Evolutionary conservation across 2,329 filamentous ascomycete genomes (phyloP).

Genomic region (Pseudocercospora eumusae): DNA sequence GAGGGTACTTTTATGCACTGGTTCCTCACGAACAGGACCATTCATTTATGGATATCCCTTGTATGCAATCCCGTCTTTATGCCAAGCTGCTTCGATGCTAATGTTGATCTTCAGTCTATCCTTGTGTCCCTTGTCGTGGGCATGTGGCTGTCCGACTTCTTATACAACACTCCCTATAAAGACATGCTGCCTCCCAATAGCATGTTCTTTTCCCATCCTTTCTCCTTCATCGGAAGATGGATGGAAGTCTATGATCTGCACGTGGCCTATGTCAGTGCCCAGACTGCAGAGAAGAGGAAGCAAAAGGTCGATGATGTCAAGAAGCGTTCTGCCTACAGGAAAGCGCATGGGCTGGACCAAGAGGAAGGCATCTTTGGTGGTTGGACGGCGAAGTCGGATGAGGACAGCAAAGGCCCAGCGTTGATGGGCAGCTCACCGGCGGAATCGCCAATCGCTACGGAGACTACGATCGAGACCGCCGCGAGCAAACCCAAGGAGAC

Average conservation of each 20-base stretch:
- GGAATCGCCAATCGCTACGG: slow-evolving; percentile 13
- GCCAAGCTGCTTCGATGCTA: not conserved
- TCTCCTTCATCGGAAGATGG: slow-evolving; percentile 65
- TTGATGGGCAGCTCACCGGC: slow-evolving; percentile 41
- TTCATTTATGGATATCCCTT: slow-evolving; percentile 83
- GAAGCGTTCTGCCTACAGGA: slow-evolving; percentile 82
- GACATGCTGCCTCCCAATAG: slow-evolving; percentile 74
- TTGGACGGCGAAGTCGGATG: slow-evolving; percentile 46
- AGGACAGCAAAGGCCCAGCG: slow-evolving; percentile 39
- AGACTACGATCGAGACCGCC: slow-evolving; percentile 6
- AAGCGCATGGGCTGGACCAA: slow-evolving; percentile 77
- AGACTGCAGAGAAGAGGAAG: slow-evolving; percentile 70
- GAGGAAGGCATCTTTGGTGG: slow-evolving; percentile 52
- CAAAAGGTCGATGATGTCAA: slow-evolving; percentile 79
- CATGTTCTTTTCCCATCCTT: slow-evolving; percentile 68
- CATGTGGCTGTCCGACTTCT: slow-evolving; percentile 78
- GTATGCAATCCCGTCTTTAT: slow-evolving; percentile 53
- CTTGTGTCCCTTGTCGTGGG: slow-evolving; percentile 68
- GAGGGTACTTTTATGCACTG: slow-evolving; percentile 79
- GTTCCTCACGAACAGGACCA: slow-evolving; percentile 73
- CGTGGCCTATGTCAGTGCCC: slow-evolving; percentile 67
- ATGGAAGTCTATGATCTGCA: slow-evolving; percentile 75
- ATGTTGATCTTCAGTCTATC: slow-evolving; percentile 55
- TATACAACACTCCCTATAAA: slow-evolving; percentile 73
- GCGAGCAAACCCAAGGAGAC: slow-evolving; percentile 37